These are phyloP conservation scores for Oryza longistaminata DNA, from an alignment of 176 grass and related monocot genomes.

Conservation along the genomic window DNA sequence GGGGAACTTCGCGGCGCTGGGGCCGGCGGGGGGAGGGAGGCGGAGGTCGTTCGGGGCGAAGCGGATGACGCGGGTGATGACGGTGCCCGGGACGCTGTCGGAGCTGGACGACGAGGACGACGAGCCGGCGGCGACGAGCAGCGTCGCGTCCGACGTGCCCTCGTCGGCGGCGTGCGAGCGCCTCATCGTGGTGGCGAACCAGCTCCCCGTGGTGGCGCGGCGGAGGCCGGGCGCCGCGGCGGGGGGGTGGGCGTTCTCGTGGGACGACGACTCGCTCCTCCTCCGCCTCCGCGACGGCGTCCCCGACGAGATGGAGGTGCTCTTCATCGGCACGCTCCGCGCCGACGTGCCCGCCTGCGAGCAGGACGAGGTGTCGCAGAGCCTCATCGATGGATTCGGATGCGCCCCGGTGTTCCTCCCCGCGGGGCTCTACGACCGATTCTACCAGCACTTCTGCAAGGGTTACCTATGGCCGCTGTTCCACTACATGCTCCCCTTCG, in stretches of 20 bases:
- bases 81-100: conserved; percentile 69
- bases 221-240: conserved; percentile 50
- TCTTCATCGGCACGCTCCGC: conserved; percentile 79
- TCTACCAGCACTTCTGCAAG: conserved; percentile 89
- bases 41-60: conserved; percentile 39
- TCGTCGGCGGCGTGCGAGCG: conserved; percentile 59
- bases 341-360: conserved; percentile 63
- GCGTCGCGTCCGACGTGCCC: conserved; percentile 60
- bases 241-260: conserved; percentile 62
- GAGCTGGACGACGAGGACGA: conserved; percentile 80
- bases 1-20: conserved; percentile 73
- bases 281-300: conserved; percentile 76
- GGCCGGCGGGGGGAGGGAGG: conserved; percentile 43
- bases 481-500: conserved; percentile 91
- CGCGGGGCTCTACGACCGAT: conserved; percentile 63
- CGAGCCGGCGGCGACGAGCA: conserved; percentile 42
- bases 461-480: conserved; percentile 90
- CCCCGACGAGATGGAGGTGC: conserved; percentile 85
- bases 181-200: conserved; percentile 79
- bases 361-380: conserved; percentile 80
- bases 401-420: conserved; percentile 83
- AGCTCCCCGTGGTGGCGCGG: conserved; percentile 65
- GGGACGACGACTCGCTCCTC: conserved; percentile 89
- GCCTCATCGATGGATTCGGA: conserved; percentile 75
- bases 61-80: conserved; percentile 77